Conservation (phyloP, 176 grass and related monocot species). For the Ensete glaucum region DNA sequence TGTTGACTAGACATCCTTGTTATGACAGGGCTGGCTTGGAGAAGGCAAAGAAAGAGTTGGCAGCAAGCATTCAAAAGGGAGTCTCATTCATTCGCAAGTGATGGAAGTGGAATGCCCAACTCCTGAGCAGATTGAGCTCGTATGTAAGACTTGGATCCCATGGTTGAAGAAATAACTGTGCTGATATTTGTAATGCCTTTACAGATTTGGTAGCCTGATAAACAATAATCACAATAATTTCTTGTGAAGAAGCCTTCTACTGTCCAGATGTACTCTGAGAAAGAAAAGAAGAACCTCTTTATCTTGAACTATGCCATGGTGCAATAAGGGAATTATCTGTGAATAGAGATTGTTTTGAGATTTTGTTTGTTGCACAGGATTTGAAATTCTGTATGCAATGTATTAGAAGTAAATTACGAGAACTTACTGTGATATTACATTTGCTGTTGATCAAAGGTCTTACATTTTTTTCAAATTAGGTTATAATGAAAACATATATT, state of each 20-base stretch:
- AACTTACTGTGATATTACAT: background rate
- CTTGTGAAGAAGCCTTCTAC: background rate
- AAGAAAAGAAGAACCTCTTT: background rate
- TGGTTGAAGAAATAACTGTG: too few species aligned
- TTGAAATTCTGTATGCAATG: background rate
- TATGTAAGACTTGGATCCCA: background rate
- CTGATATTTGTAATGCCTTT: too few species aligned
- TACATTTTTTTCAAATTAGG: background rate
- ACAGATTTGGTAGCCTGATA: background rate
- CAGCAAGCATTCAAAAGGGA: constrained; percentile 81
- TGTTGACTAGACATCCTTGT: constrained; percentile 1
- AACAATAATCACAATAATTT: background rate
- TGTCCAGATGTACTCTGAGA: background rate
- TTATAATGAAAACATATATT: background rate
- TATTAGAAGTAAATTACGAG: background rate
- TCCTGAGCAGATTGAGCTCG: background rate
- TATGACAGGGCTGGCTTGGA: constrained; percentile 54
- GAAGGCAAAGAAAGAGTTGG: constrained; percentile 82
- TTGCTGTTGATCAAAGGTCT: background rate
- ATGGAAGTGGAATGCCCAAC: background rate
- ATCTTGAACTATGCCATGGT: background rate
- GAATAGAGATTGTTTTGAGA: background rate
- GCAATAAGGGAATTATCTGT: background rate
- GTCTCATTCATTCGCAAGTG: constrained; percentile 58
- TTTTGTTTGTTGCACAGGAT: background rate